Conservation (phyloP, 352 stramenopile genomes). For the Phytophthora pluvialis region DNA sequence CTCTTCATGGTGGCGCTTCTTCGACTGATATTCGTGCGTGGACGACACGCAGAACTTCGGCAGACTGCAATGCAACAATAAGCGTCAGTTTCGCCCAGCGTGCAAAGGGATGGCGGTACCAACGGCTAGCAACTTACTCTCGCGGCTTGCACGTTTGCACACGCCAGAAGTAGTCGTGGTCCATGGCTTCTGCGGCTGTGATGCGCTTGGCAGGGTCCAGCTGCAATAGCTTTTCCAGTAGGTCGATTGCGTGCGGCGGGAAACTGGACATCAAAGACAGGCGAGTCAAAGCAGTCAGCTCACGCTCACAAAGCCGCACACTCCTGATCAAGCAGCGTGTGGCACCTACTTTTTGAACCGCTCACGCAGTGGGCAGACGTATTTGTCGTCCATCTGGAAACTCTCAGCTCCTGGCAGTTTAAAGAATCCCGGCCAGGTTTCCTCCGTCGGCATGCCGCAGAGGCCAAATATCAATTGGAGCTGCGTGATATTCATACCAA, state of each 20-base stretch:
- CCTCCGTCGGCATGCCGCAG: conserved; percentile 76
- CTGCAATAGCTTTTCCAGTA: conserved; percentile 94
- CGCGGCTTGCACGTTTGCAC: conserved; percentile 84
- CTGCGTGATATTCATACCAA: conserved; percentile 24
- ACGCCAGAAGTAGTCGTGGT: conserved; percentile 97
- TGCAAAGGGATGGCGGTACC: neutral
- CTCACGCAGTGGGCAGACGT: conserved; percentile 69
- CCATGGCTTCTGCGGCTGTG: conserved; percentile 93
- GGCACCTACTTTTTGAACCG: conserved; percentile 80
- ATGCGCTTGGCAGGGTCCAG: conserved; percentile 95
- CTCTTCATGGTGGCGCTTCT: conserved; percentile 86
- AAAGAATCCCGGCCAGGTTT: conserved; percentile 83
- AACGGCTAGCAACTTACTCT: conserved; percentile 57
- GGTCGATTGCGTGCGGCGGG: conserved; percentile 82
- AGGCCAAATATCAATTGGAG: conserved; percentile 85
- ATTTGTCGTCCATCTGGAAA: conserved; percentile 81
- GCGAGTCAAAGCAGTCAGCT: neutral
- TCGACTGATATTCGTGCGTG: conserved; percentile 87
- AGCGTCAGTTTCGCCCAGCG: conserved; percentile 3
- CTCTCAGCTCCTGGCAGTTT: conserved; percentile 74
- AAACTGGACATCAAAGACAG: conserved; percentile 49
- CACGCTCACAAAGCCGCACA: neutral
- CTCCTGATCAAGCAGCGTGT: neutral
- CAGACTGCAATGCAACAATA: conserved; percentile 46
- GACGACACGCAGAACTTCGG: conserved; percentile 88